These are phyloP conservation scores for Aureobasidium subglaciale DNA, from an alignment of 2,329 filamentous ascomycete genomes.

Conservation along the genomic window DNA sequence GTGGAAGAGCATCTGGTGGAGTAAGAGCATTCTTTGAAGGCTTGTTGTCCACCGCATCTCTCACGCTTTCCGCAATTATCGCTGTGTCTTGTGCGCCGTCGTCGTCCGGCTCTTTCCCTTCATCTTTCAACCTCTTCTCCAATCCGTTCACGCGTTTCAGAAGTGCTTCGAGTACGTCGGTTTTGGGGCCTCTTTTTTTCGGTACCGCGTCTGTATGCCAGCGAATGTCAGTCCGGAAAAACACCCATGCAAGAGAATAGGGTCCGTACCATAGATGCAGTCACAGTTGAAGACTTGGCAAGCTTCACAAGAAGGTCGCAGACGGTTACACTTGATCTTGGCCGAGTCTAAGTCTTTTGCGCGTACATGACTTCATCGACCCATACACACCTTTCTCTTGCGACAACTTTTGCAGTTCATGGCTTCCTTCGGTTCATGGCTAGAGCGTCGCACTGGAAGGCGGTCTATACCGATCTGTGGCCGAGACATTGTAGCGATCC, in stretches of 20 bases:
- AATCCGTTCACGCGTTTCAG: constrained; percentile 79
- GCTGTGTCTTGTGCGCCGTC: neutral
- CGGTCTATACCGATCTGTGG: constrained; percentile 77
- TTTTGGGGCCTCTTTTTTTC: constrained; percentile 85
- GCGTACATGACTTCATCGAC: neutral
- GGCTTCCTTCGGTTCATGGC: constrained; percentile 72
- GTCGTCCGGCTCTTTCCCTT: constrained; percentile 29
- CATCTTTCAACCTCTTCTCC: constrained; percentile 65
- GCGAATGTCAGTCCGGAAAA: neutral
- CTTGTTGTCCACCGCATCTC: constrained; percentile 13
- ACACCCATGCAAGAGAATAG: neutral
- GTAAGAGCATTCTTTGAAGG: constrained; percentile 2
- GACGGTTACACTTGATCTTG: constrained; percentile 85
- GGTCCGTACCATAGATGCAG: constrained; percentile 72
- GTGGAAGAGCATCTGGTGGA: neutral
- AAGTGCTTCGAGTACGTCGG: constrained; percentile 77
- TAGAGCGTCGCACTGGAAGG: constrained; percentile 61
- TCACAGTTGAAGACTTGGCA: constrained; percentile 84
- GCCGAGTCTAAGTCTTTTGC: constrained; percentile 14
- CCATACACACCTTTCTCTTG: constrained; percentile 69
- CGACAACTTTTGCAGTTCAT: constrained; percentile 97
- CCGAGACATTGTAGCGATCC: constrained; percentile 52
- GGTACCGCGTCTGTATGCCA: constrained; percentile 66
- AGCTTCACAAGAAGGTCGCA: constrained; percentile 78
- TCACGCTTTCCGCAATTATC: constrained; percentile 1